phyloP scores from a whole-genome alignment of 1,284 basidiomycete genomes.

The Trametes hirsuta region DNA sequence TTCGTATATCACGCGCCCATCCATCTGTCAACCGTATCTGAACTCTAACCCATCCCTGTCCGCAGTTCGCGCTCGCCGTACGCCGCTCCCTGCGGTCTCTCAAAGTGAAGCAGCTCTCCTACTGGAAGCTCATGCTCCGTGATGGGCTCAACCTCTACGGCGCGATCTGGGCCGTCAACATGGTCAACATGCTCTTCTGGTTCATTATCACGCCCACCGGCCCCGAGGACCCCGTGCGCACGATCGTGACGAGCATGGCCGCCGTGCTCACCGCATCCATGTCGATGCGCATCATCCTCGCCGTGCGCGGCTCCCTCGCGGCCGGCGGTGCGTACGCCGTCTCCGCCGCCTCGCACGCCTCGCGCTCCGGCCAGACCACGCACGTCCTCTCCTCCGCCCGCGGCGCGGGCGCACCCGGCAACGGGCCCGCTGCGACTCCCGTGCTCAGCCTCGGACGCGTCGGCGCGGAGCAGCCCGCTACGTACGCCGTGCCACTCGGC shows the following conservation, averaged over 20 bases:
- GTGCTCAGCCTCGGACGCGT: conserved; percentile 38
- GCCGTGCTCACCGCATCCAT: conserved; percentile 83
- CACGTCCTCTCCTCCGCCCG: conserved; percentile 49
- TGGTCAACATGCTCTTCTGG: conserved; percentile 81
- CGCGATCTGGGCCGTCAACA: conserved; percentile 74
- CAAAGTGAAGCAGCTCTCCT: conserved; percentile 55
- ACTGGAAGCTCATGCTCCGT: conserved; percentile 85
- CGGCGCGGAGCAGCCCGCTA: conserved; percentile 35
- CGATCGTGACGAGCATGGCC: conserved; percentile 80
- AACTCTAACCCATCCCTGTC: conserved; percentile 4
- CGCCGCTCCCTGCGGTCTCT: conserved; percentile 65
- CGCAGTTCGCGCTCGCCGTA: conserved; percentile 65
- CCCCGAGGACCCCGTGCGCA: conserved; percentile 67
- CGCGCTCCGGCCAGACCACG: conserved; percentile 39
- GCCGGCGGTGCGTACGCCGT: conserved; percentile 68
- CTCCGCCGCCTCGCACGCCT: conserved; percentile 34
- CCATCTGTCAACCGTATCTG: not conserved
- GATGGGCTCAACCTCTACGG: conserved; percentile 84
- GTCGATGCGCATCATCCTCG: conserved; percentile 81
- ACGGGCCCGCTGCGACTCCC: conserved; percentile 25
- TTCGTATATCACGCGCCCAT: not conserved
- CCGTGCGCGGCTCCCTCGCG: conserved; percentile 70
- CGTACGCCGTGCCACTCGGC: conserved; percentile 66
- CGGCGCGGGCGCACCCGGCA: conserved; percentile 31
- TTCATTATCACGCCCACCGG: conserved; percentile 73